A percentile compares a stretch with the other conserved stretches of the same genome.
Conservation (phyloP, 495 filamentous ascomycete genomes). For the Extremus antarcticus region DNA sequence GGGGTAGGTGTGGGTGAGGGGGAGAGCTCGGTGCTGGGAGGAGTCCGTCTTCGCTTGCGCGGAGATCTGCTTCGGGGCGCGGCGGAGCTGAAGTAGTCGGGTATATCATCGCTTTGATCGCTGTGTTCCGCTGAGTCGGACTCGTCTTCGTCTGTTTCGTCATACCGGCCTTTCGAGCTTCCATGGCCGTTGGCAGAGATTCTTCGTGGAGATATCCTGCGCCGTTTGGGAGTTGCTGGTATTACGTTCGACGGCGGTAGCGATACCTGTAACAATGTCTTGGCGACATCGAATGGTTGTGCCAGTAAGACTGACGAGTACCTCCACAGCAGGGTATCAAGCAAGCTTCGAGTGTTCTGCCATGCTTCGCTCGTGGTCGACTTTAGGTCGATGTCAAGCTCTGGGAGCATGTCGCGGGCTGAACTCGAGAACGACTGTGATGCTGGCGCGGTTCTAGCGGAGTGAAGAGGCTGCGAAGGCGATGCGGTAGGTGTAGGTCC, state of each 20-base stretch:
- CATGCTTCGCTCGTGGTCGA: conserved; percentile 50
- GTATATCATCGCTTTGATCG: conserved; percentile 56
- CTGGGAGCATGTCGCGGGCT: conserved; percentile 72
- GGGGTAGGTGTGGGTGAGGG: conserved; percentile 37
- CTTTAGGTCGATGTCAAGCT: conserved; percentile 28
- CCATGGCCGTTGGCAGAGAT: neutral
- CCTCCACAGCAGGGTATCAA: conserved; percentile 75
- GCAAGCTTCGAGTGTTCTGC: conserved; percentile 49
- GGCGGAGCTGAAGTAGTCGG: conserved; percentile 72
- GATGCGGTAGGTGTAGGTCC: conserved; percentile 35
- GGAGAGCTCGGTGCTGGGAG: conserved; percentile 4
- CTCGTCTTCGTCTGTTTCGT: conserved; percentile 2
- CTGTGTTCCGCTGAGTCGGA: conserved; percentile 1
- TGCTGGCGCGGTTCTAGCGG: conserved; percentile 11
- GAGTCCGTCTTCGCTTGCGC: conserved; percentile 14
- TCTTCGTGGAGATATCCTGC: neutral
- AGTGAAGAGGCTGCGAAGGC: conserved; percentile 14
- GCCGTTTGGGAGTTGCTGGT: conserved; percentile 23
- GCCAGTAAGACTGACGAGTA: conserved; percentile 73
- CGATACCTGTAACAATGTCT: conserved; percentile 78
- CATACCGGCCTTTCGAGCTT: neutral
- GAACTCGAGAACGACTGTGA: conserved; percentile 52
- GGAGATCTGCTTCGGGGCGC: conserved; percentile 39
- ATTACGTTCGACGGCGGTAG: conserved; percentile 32
- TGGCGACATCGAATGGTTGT: conserved; percentile 96